These are phyloP conservation scores for Tetracladium marchalianum DNA, from an alignment of 495 filamentous ascomycete species.

Conservation along the genomic window DNA sequence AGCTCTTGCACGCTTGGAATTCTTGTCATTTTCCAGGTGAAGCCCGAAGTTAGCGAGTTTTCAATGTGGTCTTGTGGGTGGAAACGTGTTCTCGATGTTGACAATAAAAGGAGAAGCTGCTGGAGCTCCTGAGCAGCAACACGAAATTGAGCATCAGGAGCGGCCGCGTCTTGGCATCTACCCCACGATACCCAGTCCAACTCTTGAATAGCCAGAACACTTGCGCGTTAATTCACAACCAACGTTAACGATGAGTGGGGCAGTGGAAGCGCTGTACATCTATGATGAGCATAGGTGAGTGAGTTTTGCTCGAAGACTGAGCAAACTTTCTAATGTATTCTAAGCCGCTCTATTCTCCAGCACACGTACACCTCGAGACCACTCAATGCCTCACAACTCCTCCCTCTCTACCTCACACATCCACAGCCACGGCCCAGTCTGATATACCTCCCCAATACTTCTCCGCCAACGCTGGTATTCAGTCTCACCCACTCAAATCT, in stretches of 20 bases:
- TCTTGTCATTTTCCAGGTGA: background rate
- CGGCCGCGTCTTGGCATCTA: constrained; percentile 6
- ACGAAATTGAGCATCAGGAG: background rate
- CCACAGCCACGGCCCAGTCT: constrained; percentile 75
- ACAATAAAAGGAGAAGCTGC: background rate
- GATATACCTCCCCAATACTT: constrained; percentile 69
- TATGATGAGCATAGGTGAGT: constrained; percentile 83
- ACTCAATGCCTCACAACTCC: constrained; percentile 61
- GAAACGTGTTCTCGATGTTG: background rate
- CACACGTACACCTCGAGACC: constrained; percentile 59
- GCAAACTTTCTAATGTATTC: constrained; percentile 3
- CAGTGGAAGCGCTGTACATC: constrained; percentile 93
- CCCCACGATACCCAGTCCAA: constrained; percentile 7
- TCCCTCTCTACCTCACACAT: constrained; percentile 82
- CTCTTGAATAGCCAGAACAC: background rate
- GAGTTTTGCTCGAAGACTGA: background rate
- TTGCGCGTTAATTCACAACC: constrained; percentile 18
- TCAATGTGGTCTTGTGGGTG: background rate
- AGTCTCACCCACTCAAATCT: constrained; percentile 78
- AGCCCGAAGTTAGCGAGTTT: background rate
- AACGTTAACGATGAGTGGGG: constrained; percentile 54
- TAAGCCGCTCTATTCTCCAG: constrained; percentile 38
- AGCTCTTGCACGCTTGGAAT: constrained; percentile 6
- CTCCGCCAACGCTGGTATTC: constrained; percentile 83
- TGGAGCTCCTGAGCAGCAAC: background rate